Evolutionary conservation across 2,329 filamentous ascomycete genomes (phyloP).

Genomic region (Alternaria brassicicola): DNA sequence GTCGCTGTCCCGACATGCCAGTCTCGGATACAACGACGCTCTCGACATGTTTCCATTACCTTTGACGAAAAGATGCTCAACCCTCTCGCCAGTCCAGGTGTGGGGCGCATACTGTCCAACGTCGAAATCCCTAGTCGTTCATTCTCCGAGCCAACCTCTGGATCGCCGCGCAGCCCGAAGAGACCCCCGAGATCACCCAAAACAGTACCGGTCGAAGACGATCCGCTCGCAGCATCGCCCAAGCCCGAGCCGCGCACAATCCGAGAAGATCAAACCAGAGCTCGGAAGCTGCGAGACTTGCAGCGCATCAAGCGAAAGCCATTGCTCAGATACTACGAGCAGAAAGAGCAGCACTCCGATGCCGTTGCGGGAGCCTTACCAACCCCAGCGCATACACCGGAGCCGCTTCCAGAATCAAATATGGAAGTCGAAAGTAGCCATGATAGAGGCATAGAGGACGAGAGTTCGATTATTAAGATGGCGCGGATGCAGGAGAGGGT

Average conservation of each 20-base stretch:
- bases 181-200: slow-evolving; percentile 21
- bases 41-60: slow-evolving; percentile 23
- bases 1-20: slow-evolving; percentile 9
- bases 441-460: slow-evolving; percentile 16
- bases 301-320: slow-evolving; percentile 31
- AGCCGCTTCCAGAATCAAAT: slow-evolving; percentile 9
- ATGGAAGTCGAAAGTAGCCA: slow-evolving; percentile 6
- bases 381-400: slow-evolving; percentile 24
- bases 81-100: slow-evolving; percentile 25
- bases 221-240: slow-evolving; percentile 28
- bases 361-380: slow-evolving; percentile 16
- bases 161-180: slow-evolving; percentile 23
- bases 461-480: slow-evolving; percentile 19
- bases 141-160: slow-evolving; percentile 18
- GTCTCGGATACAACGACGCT: slow-evolving; percentile 11
- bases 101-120: slow-evolving; percentile 27
- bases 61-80: slow-evolving; percentile 40
- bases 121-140: slow-evolving; percentile 16
- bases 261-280: slow-evolving; percentile 5
- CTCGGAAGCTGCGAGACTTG: slow-evolving; percentile 29
- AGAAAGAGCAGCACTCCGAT: slow-evolving; percentile 13
- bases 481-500: slow-evolving; percentile 26
- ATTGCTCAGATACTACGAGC: slow-evolving; percentile 5
- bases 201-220: slow-evolving; percentile 26
- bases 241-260: slow-evolving; percentile 31